A percentile compares a stretch with the other conserved stretches of the same genome.
phyloP scores from a whole-genome alignment of 352 stramenopile genomes.

The Phytophthora meadii region DNA sequence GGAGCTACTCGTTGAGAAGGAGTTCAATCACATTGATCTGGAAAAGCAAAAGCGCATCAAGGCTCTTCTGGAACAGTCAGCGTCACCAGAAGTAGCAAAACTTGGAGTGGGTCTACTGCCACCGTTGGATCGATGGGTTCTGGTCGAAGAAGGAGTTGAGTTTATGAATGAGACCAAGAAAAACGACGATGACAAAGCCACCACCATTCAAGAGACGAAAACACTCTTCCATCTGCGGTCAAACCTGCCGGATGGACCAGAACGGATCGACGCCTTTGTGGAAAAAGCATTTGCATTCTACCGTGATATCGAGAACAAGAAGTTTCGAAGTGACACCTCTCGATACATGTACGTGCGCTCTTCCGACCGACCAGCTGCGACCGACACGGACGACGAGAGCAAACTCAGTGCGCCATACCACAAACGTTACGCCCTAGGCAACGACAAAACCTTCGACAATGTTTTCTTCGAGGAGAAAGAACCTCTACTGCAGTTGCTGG shows the following conservation, averaged over 20 bases:
- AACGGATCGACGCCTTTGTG: constrained; percentile 50
- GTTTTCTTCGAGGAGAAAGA: constrained; percentile 90
- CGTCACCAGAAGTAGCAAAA: constrained; percentile 36
- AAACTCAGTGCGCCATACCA: constrained; percentile 27
- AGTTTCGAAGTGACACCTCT: constrained; percentile 47
- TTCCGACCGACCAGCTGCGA: constrained; percentile 13
- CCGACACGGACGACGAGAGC: constrained; percentile 17
- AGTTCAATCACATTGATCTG: constrained; percentile 21
- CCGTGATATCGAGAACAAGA: constrained; percentile 40
- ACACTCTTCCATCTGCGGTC: constrained; percentile 33
- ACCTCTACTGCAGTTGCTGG: constrained; percentile 66
- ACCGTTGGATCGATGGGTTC: constrained; percentile 44
- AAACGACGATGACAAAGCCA: constrained; percentile 25
- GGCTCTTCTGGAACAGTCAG: constrained; percentile 5
- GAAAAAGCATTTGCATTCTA: constrained; percentile 45
- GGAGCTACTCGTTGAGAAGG: constrained; percentile 14
- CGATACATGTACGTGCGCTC: constrained; percentile 55
- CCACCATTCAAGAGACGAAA: constrained; percentile 31
- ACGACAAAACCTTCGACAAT: constrained; percentile 90
- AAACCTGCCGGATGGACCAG: constrained; percentile 22
- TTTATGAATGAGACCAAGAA: constrained; percentile 52
- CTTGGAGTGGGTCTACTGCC: constrained; percentile 48
- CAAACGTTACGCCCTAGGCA: constrained; percentile 82
- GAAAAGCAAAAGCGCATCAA: constrained; percentile 32
- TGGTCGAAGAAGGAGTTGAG: constrained; percentile 42